A percentile compares a stretch with the other conserved stretches of the same genome.
phyloP scores from a whole-genome alignment of 1,284 basidiomycete genomes.

The Cutaneotrichosporon dermatis region DNA sequence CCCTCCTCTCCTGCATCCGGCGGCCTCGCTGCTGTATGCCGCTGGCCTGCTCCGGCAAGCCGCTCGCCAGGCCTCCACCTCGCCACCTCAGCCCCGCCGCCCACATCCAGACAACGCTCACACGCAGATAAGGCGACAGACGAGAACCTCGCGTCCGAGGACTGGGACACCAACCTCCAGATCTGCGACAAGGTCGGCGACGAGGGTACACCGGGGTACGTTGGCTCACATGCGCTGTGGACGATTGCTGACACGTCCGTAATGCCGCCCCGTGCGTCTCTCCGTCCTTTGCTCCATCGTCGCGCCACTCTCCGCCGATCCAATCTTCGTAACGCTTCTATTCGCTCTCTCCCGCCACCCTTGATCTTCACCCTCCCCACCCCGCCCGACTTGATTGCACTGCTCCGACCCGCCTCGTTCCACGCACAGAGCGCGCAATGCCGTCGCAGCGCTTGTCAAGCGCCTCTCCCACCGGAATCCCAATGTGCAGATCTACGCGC shows the following conservation, averaged over 20 bases:
- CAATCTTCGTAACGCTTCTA: background rate
- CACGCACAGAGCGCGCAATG: slow-evolving; percentile 68
- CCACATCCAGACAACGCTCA: background rate
- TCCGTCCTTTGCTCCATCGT: too few relatives aligned
- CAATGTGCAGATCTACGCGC: slow-evolving; percentile 91
- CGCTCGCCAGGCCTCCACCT: background rate
- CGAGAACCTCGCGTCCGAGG: slow-evolving; percentile 87
- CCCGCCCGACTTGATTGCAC: too few relatives aligned
- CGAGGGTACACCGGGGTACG: slow-evolving; percentile 76
- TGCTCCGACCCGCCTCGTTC: background rate
- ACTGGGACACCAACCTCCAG: slow-evolving; percentile 92
- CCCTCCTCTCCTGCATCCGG: too few relatives aligned
- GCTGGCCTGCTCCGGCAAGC: too few relatives aligned
- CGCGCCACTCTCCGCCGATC: too few relatives aligned
- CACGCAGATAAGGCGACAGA: slow-evolving; percentile 83
- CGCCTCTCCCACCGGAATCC: slow-evolving; percentile 89
- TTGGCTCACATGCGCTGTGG: slow-evolving; percentile 6
- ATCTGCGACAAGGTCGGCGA: slow-evolving; percentile 95
- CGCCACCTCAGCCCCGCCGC: too few relatives aligned
- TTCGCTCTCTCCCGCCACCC: too few relatives aligned
- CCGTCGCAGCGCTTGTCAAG: slow-evolving; percentile 79
- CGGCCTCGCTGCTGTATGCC: too few relatives aligned
- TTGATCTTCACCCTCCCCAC: background rate
- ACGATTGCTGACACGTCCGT: background rate
- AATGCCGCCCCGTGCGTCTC: too few relatives aligned